A percentile compares a stretch with the other conserved stretches of the same genome.
Evolutionary conservation across 73 alveolate species (phyloP).

Genomic region (Tetrahymena elliotti): DNA sequence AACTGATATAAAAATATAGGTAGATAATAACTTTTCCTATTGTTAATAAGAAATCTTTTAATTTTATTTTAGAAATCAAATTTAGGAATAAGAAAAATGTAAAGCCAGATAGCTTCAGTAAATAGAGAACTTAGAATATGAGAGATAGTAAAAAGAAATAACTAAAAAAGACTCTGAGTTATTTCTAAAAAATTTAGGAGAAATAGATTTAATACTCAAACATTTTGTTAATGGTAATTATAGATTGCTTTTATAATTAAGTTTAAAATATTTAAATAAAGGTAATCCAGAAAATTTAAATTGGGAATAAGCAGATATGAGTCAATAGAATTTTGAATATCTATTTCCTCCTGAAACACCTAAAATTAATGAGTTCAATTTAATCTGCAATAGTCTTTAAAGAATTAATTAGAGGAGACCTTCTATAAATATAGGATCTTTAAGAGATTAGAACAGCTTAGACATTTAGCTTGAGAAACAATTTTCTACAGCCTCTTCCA

Average conservation of each 20-base stretch:
- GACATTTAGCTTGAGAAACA: neutral
- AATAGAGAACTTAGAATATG: neutral
- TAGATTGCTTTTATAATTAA: neutral
- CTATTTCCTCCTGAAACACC: neutral
- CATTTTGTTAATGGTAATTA: neutral
- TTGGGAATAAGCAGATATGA: neutral
- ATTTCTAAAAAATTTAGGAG: neutral
- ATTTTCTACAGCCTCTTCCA: neutral
- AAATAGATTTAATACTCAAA: neutral
- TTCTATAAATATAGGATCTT: neutral
- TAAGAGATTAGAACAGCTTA: neutral
- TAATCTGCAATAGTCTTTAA: neutral
- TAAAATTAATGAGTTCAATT: neutral
- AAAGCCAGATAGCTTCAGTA: neutral
- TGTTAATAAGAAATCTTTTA: neutral
- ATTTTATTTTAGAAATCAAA: neutral
- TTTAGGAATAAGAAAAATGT: neutral
- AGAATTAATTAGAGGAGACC: neutral
- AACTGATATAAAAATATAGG: neutral
- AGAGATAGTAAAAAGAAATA: neutral
- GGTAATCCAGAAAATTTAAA: neutral
- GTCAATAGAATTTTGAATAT: neutral
- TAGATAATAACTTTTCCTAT: neutral
- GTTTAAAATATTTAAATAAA: neutral
- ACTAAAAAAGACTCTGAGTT: neutral